A percentile compares a stretch with the other conserved stretches of the same genome.
These are phyloP conservation scores for Prunus yedoensis DNA, from an alignment of 331 rosid species.

Conservation along the genomic window DNA sequence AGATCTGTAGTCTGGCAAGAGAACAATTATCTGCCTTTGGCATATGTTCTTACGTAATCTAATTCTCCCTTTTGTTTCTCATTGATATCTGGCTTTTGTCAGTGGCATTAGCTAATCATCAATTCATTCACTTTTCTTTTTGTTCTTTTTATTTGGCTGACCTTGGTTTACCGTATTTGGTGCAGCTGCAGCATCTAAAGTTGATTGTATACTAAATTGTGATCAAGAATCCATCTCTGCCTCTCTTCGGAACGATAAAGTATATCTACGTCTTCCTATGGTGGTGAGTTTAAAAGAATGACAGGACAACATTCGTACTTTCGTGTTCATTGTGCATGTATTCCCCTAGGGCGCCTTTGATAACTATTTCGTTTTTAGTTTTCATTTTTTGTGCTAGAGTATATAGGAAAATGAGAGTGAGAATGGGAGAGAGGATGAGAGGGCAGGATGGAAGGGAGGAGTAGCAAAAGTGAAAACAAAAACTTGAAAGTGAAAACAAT, in stretches of 20 bases:
- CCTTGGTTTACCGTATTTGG: constrained; percentile 16
- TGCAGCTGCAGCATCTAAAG: constrained; percentile 51
- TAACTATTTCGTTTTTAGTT: too few relatives aligned
- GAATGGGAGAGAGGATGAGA: background rate
- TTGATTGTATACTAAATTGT: constrained; percentile 78
- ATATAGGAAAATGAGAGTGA: too few relatives aligned
- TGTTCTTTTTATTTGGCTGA: constrained; percentile 24
- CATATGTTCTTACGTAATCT: background rate
- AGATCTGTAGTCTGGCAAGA: background rate
- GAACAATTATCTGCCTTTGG: too few relatives aligned
- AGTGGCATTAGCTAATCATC: background rate
- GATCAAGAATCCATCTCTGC: constrained; percentile 47
- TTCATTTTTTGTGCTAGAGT: too few relatives aligned
- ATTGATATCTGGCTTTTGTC: background rate
- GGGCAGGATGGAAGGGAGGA: too few relatives aligned
- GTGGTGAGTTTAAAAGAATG: constrained; percentile 47
- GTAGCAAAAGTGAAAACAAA: too few relatives aligned
- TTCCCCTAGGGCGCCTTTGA: background rate
- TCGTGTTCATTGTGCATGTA: constrained; percentile 9
- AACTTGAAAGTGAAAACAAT: too few relatives aligned
- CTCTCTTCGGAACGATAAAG: constrained; percentile 36
- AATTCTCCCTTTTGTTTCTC: background rate
- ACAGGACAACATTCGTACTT: background rate
- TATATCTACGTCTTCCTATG: constrained; percentile 72
- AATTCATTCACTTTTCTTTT: background rate